Conservation (phyloP, 345 rosid genomes). For the Clausena lansium region DNA sequence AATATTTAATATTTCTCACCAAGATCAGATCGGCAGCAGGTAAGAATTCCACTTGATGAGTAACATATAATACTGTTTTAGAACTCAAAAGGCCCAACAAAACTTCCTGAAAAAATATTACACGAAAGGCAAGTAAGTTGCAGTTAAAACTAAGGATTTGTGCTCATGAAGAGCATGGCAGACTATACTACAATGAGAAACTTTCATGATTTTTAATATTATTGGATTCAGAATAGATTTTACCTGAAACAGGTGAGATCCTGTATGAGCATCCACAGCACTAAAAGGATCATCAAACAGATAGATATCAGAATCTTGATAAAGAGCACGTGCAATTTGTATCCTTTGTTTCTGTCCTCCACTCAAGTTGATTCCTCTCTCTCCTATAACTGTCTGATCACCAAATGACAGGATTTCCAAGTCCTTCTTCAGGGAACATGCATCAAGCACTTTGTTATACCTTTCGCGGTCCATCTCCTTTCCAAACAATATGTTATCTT, state of each 20-base stretch:
- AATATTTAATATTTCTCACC: slow-evolving; percentile 38
- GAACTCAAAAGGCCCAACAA: slow-evolving; percentile 48
- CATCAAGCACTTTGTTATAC: slow-evolving; percentile 62
- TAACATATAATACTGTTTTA: slow-evolving; percentile 71
- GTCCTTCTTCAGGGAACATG: slow-evolving; percentile 68
- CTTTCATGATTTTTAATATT: neutral
- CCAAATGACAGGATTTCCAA: slow-evolving; percentile 74
- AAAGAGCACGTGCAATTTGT: slow-evolving; percentile 86
- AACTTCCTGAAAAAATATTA: slow-evolving; percentile 47
- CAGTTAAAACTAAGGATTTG: neutral
- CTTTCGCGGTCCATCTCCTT: slow-evolving; percentile 60
- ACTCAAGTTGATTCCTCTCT: slow-evolving; percentile 83
- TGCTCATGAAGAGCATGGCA: neutral
- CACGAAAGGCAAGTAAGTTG: neutral
- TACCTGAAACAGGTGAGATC: slow-evolving; percentile 80
- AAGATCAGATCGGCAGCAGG: slow-evolving; percentile 71
- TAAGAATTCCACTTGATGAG: slow-evolving; percentile 87
- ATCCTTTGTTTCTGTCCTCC: slow-evolving; percentile 91
- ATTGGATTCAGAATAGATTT: neutral
- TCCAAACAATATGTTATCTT: slow-evolving; percentile 84
- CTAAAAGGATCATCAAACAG: slow-evolving; percentile 91
- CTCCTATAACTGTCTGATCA: slow-evolving; percentile 83
- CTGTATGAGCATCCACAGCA: slow-evolving; percentile 91
- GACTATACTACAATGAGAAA: too few species aligned
- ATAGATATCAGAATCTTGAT: slow-evolving; percentile 83